Conservation (phyloP, 495 filamentous ascomycete genomes). For the Apiosordaria backusii region DNA sequence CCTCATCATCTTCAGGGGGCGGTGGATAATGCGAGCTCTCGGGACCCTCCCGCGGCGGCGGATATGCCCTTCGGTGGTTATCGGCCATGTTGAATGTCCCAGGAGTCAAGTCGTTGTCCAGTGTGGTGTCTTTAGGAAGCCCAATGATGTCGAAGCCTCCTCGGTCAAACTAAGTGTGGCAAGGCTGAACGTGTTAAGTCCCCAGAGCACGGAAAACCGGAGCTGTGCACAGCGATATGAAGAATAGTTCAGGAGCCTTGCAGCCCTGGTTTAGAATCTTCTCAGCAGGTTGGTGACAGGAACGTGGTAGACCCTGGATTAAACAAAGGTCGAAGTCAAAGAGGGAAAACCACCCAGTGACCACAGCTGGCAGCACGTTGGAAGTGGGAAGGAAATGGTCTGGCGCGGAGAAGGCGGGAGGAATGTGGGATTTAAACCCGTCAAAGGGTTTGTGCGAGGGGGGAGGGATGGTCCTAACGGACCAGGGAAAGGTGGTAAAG, state of each 20-base stretch:
- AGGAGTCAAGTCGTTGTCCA: not conserved
- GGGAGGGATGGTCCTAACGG: slow-evolving; percentile 12
- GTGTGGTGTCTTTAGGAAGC: not conserved
- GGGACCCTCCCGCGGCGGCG: slow-evolving; percentile 34
- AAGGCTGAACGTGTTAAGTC: not conserved
- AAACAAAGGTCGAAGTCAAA: not conserved
- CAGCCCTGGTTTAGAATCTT: not conserved
- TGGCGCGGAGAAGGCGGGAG: slow-evolving; percentile 1
- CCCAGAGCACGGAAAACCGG: not conserved
- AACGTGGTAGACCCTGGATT: not conserved
- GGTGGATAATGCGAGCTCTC: slow-evolving; percentile 48
- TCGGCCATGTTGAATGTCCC: slow-evolving; percentile 40
- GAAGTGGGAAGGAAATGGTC: slow-evolving; percentile 4
- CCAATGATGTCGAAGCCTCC: not conserved
- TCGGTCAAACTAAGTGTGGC: too few species aligned
- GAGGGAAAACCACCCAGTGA: not conserved
- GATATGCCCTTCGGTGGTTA: slow-evolving; percentile 38
- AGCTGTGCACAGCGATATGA: not conserved
- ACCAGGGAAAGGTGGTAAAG: slow-evolving; percentile 15
- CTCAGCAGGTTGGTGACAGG: not conserved
- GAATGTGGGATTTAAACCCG: slow-evolving; percentile 13
- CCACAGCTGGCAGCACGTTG: not conserved
- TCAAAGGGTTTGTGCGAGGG: slow-evolving; percentile 13
- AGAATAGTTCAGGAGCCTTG: not conserved
- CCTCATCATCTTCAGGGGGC: slow-evolving; percentile 45